phyloP scores from a whole-genome alignment of 352 stramenopile genomes.

The Phytophthora macrochlamydospora region DNA sequence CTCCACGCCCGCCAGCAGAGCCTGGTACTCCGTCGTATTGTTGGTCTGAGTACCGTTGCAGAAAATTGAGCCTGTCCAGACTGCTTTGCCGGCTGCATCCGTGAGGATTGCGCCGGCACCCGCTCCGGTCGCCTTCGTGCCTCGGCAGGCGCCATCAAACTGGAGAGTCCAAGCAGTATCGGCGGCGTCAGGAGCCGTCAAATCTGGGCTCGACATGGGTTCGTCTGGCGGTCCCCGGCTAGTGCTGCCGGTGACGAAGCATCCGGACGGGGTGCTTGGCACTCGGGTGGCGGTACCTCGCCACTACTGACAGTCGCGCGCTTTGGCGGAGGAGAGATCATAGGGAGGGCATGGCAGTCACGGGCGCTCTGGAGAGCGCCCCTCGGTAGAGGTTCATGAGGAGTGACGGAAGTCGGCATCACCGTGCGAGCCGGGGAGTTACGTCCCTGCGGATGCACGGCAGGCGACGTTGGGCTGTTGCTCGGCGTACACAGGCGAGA shows the following conservation, averaged over 20 bases:
- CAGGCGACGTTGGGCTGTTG: neutral
- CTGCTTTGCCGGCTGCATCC: neutral
- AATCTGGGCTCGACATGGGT: neutral
- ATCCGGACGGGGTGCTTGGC: too few species aligned
- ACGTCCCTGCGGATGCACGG: neutral
- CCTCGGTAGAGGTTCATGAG: neutral
- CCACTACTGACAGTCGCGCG: neutral
- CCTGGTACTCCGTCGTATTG: slow-evolving; percentile 1
- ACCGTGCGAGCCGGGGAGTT: neutral
- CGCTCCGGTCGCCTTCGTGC: neutral
- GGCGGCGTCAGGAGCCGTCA: neutral
- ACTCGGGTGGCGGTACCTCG: too few species aligned
- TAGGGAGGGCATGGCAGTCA: neutral
- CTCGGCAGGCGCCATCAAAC: neutral
- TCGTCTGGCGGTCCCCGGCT: neutral
- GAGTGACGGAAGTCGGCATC: neutral
- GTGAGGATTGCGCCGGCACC: neutral
- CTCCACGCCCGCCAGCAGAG: neutral
- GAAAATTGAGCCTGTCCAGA: neutral
- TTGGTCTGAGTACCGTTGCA: neutral
- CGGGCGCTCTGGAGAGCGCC: neutral
- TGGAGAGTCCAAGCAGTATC: neutral
- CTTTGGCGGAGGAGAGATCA: neutral
- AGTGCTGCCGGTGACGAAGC: too few species aligned
- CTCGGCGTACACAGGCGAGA: neutral